Evolutionary conservation across 805 yeast species (phyloP).

Genomic region (Monosporozyma yasuniensis): DNA sequence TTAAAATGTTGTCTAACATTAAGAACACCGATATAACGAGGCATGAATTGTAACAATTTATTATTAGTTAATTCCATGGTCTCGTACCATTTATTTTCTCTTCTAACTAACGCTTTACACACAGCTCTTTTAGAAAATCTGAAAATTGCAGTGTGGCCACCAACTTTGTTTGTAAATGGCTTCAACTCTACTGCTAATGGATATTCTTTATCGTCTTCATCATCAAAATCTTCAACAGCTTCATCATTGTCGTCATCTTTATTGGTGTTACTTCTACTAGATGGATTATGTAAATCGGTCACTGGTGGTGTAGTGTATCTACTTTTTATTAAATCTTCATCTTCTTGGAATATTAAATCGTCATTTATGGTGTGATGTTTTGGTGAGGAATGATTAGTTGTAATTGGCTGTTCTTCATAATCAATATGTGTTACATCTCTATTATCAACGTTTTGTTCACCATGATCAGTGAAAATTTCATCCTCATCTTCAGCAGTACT

Average conservation of each 20-base stretch:
- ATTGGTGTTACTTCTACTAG: not conserved
- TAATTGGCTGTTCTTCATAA: not conserved
- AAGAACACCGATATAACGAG: conserved; percentile 86
- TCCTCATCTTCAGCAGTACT: conserved; percentile 1
- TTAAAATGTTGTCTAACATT: conserved; percentile 71
- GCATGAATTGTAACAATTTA: conserved; percentile 77
- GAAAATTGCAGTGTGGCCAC: conserved; percentile 97
- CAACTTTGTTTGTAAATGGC: conserved; percentile 90
- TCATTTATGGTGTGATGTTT: not conserved
- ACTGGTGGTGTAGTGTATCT: not conserved
- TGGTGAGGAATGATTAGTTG: not conserved
- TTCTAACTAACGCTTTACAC: conserved; percentile 82
- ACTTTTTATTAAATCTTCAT: not conserved
- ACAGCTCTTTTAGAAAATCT: conserved; percentile 86
- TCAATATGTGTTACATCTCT: not conserved
- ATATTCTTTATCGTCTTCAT: conserved; percentile 33
- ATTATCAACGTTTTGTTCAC: not conserved
- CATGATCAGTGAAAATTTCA: not conserved
- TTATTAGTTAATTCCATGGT: conserved; percentile 71
- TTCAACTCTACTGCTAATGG: conserved; percentile 80
- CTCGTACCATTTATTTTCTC: conserved; percentile 91
- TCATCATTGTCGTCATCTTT: conserved; percentile 8
- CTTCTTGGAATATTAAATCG: not conserved
- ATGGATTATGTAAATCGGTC: not conserved
- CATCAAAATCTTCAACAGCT: conserved; percentile 18